Conservation (phyloP, 2,329 filamentous ascomycete species). For the Bipolaris zeicola region DNA sequence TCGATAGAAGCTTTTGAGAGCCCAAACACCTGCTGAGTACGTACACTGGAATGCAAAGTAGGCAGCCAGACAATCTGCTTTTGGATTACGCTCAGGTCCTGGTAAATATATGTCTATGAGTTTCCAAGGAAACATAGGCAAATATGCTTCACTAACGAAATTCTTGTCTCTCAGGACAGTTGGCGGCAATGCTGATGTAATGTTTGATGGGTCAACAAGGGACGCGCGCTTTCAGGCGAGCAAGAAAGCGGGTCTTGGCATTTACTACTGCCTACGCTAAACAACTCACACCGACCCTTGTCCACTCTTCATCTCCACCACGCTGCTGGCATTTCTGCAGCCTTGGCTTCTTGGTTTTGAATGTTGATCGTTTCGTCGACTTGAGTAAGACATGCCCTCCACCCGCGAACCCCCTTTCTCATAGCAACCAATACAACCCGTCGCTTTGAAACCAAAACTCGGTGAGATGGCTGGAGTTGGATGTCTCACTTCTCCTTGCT, state of each 20-base stretch:
- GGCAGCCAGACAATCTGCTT: no score
- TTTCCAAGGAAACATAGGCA: no score
- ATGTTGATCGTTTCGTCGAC: slow-evolving; percentile 27
- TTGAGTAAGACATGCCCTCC: slow-evolving; percentile 32
- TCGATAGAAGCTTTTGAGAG: no score
- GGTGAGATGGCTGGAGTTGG: slow-evolving; percentile 30
- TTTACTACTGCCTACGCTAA: slow-evolving; percentile 15
- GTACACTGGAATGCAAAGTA: no score
- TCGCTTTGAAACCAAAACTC: slow-evolving; percentile 12
- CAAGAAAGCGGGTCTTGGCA: slow-evolving; percentile 8
- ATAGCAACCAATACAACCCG: slow-evolving; percentile 20
- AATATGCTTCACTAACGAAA: no score
- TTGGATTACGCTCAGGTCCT: no score
- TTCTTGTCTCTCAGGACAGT: not conserved
- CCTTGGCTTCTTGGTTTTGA: slow-evolving; percentile 17
- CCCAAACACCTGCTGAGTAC: no score
- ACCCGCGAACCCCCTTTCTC: slow-evolving; percentile 17
- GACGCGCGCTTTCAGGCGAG: slow-evolving; percentile 2
- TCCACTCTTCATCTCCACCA: slow-evolving; percentile 19
- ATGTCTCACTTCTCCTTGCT: slow-evolving; percentile 13
- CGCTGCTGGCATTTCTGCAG: slow-evolving; percentile 18
- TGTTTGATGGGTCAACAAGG: not conserved
- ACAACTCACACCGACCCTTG: slow-evolving; percentile 26
- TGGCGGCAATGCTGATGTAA: slow-evolving; percentile 2
- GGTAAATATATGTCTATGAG: no score